Evolutionary conservation across 1,284 basidiomycete species (phyloP).

Genomic region (Wallemia hederae): DNA sequence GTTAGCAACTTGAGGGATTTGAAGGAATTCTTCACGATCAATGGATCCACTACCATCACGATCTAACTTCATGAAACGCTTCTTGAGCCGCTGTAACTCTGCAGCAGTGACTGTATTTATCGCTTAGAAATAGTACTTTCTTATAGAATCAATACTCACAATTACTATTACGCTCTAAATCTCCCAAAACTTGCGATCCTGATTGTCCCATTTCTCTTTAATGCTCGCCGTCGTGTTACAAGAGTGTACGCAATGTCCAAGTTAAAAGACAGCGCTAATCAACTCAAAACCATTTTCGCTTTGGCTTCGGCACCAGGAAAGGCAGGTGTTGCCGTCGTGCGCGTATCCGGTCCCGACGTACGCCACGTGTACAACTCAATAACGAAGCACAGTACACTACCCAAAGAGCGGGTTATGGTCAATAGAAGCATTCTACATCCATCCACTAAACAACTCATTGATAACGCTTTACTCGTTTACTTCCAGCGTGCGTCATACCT

Average conservation of each 20-base stretch:
- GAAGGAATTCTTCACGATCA: slow-evolving; percentile 92
- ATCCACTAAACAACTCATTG: slow-evolving; percentile 29
- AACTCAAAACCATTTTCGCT: slow-evolving; percentile 39
- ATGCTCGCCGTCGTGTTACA: not conserved
- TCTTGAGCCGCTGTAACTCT: slow-evolving; percentile 81
- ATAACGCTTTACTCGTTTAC: slow-evolving; percentile 49
- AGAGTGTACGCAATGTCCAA: slow-evolving; percentile 1
- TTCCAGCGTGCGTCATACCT: slow-evolving; percentile 30
- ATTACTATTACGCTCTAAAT: not conserved
- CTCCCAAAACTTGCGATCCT: not conserved
- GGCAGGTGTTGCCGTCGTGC: slow-evolving; percentile 47
- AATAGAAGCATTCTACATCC: slow-evolving; percentile 41
- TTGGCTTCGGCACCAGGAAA: slow-evolving; percentile 55
- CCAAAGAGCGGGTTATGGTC: slow-evolving; percentile 33
- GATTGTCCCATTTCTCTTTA: not conserved
- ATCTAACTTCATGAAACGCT: slow-evolving; percentile 97
- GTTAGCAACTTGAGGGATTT: slow-evolving; percentile 94
- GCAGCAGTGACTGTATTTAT: slow-evolving; percentile 43
- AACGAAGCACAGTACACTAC: slow-evolving; percentile 5
- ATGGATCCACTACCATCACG: slow-evolving; percentile 92
- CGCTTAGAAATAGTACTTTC: not conserved
- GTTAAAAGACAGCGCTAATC: no score
- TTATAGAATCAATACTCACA: not conserved
- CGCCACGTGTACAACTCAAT: slow-evolving; percentile 24
- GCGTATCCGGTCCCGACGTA: slow-evolving; percentile 46